Base-by-base conservation (phyloP, 495 filamentous ascomycete species). In the Neurospora terricola region DNA sequence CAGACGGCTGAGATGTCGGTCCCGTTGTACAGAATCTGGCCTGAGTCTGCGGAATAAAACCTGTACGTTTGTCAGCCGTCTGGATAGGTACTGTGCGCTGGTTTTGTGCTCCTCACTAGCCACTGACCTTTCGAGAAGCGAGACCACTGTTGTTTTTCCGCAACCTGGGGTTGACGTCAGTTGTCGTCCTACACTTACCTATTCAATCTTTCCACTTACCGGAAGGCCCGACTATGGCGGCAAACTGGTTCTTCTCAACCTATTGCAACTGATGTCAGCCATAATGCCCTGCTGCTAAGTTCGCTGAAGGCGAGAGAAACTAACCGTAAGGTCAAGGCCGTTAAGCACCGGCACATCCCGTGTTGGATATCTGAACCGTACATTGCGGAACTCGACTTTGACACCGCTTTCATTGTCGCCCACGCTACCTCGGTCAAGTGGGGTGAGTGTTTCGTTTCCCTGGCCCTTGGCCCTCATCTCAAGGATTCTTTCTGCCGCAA, bases 111-210 rank as follows among this genome's bases (percentile, higher is more conserved):
- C 48, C 10, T 48, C 6, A n/a, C n/a, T 7, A 3, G 3, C 34
- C 11, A 70, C 77, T 71, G 69, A 83, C 79, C 83, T 78, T 80
- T 92, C 90, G 2, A 93, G 81, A 0, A 93, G 79, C 9, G 88
- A 89, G 37, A 93, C 86, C 16, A 91, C 81, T 4, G 90, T 93
- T 5, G 88, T 91, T 78, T 95, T 95, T 1, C 92, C 92, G 70
- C 87, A 92, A 42, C 92, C 92, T 70, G 82, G 82, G 34, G 34
- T 16, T 7, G 3, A 23, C 39, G 71, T 81, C 23, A 80, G 75
- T 38, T 66, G 23, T 30, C 48, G 42, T 66, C 37, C n/a, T 38
- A 27, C 88, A 88, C 68, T 93, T 86, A 38, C 37, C 48, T 11
- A 38, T 45, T 36, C 34, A 12, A 73, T 18, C 42, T 27, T 40